These are phyloP conservation scores for Malus fusca DNA, from an alignment of 306 rosid species.

Conservation along the genomic window DNA sequence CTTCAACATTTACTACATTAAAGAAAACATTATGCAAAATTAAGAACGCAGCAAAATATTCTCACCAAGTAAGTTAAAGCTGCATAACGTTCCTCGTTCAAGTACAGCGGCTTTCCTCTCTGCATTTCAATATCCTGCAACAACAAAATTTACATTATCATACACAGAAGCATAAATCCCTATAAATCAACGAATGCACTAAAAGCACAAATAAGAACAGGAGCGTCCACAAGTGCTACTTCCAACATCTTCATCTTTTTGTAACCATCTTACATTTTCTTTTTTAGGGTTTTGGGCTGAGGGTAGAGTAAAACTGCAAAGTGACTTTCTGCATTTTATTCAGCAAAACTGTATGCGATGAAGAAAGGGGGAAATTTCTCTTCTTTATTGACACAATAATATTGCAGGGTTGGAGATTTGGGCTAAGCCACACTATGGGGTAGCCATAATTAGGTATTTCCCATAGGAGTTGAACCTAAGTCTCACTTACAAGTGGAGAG, in stretches of 20 bases:
- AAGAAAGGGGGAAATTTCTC: neutral
- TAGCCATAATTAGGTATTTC: neutral
- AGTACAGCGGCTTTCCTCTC: conserved; percentile 86
- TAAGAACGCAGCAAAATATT: neutral
- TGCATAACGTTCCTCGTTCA: conserved; percentile 91
- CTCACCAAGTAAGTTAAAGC: conserved; percentile 78
- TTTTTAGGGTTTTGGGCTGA: neutral
- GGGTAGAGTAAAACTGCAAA: neutral
- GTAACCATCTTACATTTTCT: neutral
- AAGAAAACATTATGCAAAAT: neutral
- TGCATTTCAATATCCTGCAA: conserved; percentile 72
- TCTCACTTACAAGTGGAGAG: neutral
- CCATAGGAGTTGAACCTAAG: neutral
- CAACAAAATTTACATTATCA: neutral
- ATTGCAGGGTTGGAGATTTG: neutral
- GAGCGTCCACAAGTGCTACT: neutral
- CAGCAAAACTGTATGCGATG: neutral
- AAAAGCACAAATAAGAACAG: neutral
- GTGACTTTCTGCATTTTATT: neutral
- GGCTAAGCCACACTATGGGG: neutral
- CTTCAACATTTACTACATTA: neutral
- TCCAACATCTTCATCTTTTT: neutral
- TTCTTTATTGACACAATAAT: neutral
- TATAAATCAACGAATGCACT: neutral
- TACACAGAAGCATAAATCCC: neutral